Conservation (phyloP, 139 green algal species). For the Penium margaritaceum region DNA sequence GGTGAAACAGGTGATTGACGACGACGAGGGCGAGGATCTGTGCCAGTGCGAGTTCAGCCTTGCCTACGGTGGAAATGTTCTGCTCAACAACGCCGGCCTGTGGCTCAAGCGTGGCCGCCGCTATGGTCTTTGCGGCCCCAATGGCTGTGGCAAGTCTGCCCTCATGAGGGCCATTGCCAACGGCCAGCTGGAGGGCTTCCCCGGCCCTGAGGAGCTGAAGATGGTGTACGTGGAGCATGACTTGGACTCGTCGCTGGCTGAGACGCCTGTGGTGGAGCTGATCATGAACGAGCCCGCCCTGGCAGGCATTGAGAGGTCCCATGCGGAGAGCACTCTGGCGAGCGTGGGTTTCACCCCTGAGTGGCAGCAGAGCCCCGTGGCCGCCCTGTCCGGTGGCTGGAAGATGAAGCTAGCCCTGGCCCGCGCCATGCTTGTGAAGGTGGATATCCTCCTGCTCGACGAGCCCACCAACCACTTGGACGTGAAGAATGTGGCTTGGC, state of each 20-base stretch:
- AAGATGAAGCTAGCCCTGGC: constrained; percentile 50
- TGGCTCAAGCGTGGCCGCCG: constrained; percentile 48
- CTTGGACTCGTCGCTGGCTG: constrained; percentile 31
- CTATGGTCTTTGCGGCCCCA: constrained; percentile 51
- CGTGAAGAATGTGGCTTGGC: too few species aligned
- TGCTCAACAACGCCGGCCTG: constrained; percentile 54
- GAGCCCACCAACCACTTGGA: too few species aligned
- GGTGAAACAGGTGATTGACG: constrained; percentile 43
- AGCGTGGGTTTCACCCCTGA: constrained; percentile 70
- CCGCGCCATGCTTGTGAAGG: too few species aligned
- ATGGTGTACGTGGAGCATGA: constrained; percentile 54
- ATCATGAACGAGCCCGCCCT: constrained; percentile 31
- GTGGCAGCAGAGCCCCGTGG: constrained; percentile 54
- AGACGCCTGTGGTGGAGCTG: constrained; percentile 49
- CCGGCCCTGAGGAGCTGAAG: constrained; percentile 28
- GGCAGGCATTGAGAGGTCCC: not conserved
- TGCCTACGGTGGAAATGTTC: constrained; percentile 53
- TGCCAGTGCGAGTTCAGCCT: constrained; percentile 52
- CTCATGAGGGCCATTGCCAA: constrained; percentile 54
- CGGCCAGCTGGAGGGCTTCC: constrained; percentile 53
- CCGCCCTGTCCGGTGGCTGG: constrained; percentile 52
- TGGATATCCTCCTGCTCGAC: too few species aligned
- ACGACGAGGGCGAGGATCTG: constrained; percentile 46
- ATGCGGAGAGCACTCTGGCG: constrained; percentile 49
- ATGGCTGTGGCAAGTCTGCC: constrained; percentile 52